A percentile compares a stretch with the other conserved stretches of the same genome.
phyloP scores from a whole-genome alignment of 768 basidiomycete genomes.

The Termitomyces sp. region DNA sequence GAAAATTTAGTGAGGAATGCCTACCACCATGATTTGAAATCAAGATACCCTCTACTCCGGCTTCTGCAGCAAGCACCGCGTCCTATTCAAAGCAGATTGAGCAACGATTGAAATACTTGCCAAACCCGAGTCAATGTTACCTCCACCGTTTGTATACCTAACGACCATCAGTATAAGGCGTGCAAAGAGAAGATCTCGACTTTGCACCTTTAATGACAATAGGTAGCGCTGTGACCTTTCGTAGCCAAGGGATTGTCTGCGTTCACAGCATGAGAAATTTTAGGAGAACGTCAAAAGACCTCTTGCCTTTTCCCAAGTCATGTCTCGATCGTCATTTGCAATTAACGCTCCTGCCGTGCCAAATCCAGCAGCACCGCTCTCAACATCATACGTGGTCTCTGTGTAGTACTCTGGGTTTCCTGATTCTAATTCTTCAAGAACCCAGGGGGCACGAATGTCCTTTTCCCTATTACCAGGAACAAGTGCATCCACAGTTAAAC shows the following conservation, averaged over 20 bases:
- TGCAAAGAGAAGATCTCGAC: not conserved
- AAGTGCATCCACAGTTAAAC: constrained; percentile 90
- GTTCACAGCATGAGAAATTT: not conserved
- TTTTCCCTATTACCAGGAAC: constrained; percentile 77
- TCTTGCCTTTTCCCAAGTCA: constrained; percentile 71
- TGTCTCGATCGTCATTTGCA: constrained; percentile 63
- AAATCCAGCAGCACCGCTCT: constrained; percentile 34
- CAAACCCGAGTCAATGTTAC: constrained; percentile 28
- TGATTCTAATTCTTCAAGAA: constrained; percentile 52
- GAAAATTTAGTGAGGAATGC: constrained; percentile 12
- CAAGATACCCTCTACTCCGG: constrained; percentile 84
- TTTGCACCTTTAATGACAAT: constrained; percentile 70
- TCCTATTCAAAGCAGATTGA: constrained; percentile 46
- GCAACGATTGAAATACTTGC: not conserved
- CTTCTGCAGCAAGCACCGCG: constrained; percentile 78
- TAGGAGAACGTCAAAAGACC: not conserved
- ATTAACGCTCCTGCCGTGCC: constrained; percentile 70
- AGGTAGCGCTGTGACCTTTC: constrained; percentile 64
- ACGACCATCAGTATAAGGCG: not conserved
- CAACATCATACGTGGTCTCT: constrained; percentile 28
- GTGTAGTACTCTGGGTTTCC: constrained; percentile 23
- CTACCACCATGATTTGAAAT: constrained; percentile 89
- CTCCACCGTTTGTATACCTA: constrained; percentile 74
- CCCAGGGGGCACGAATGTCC: constrained; percentile 62
- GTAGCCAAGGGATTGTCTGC: constrained; percentile 75